Evolutionary conservation across 1,284 basidiomycete species (phyloP), one percentile per base, ranked within the genome.

Genomic region (Puccinia polysora): DNA sequence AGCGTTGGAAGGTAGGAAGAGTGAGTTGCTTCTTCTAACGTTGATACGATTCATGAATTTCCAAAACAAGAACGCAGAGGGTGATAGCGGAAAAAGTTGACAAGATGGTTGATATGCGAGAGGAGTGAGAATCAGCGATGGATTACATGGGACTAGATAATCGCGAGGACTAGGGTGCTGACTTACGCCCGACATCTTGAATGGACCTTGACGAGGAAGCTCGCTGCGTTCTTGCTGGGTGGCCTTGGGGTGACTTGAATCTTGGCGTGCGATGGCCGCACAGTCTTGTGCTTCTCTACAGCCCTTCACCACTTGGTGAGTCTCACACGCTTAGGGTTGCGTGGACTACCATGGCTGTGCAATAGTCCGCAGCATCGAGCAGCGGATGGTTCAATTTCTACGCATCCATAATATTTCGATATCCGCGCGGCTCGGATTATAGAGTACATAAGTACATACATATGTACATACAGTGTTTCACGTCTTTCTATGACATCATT

Each of bases 1-100:
- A 97, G 76, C 92, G 91, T 84, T 89, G 89, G 86, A 97, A 97
- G 81, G 87, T 91, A 79, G 90, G 69, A 18, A 53, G 52, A 43
- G 65, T 68, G 65, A 56, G 65, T 56, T 53, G 34, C 53, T 68
- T 68, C 52, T 55, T 52, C 65, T 68, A 53, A 8, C n/a, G n/a
- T n/a, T n/a, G n/a, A n/a, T n/a, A 56, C 15, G 10, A 10, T 36
- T 32, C 18, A 25, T 14, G 53, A 20, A 56, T n/a, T 28, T 59
- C 23, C 65, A 56, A 23, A 36, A 32, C 4, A 50, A 23, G 20
- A 43, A 62, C 5, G 60, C 38, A 12, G 40, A 63, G 7, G 20
- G 49, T 43, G 10, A 28, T 30, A 25, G 34, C 15, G 38, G 8
- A 23, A 45, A 6, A 62, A 38, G 59, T 43, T 18, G 30, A 12